Base-by-base conservation (phyloP, 2,329 filamentous ascomycete species). In the Aspergillus fructus region DNA sequence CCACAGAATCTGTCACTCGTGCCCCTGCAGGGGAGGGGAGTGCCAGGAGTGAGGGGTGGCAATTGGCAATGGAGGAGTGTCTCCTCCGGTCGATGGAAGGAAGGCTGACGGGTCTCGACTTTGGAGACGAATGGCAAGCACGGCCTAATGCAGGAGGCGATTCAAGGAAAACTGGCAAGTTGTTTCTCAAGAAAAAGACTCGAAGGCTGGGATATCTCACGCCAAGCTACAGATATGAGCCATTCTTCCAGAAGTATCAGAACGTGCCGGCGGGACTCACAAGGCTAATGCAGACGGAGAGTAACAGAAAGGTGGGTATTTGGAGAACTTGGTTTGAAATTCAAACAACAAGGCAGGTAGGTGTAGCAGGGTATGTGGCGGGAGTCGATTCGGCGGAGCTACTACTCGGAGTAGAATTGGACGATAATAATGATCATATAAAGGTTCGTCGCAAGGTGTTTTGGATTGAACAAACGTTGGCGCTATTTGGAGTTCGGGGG, bases 1-100 rank as follows among this genome's bases (percentile, higher is more conserved):
- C 63, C 63, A 63, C 63, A 51, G 57, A 57, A 63, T 61, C 55
- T 62, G 59, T 58, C 59, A 62, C 42, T 59, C 56, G 48, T 59
- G 56, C 62, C 61, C 62, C 56, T 58, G 45, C 56, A 55, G 39
- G 41, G 41, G 51, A 55, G 42, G 52, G 24, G n/a, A 41, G 34
- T 65, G 56, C 53, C 56, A 53, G 41, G 58, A 57, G 58, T 46
- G 50, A 56, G 56, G 45, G 57, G 47, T 55, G 56, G 53, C 46
- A 56, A 58, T 13, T 37, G 61, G 43, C 43, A 9, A 23, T 21
- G 46, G 58, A 58, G 50, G 39, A 58, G 50, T 42, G 56, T 46
- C 34, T 30, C 42, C 47, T 58, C 51, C 51, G 48, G 56, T 42
- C 46, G 53, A 30, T 30, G 27, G 9, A 55, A 52, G 42, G 43